Conservation (phyloP, 768 basidiomycete genomes). For the Coprinopsis marcescibilis region DNA sequence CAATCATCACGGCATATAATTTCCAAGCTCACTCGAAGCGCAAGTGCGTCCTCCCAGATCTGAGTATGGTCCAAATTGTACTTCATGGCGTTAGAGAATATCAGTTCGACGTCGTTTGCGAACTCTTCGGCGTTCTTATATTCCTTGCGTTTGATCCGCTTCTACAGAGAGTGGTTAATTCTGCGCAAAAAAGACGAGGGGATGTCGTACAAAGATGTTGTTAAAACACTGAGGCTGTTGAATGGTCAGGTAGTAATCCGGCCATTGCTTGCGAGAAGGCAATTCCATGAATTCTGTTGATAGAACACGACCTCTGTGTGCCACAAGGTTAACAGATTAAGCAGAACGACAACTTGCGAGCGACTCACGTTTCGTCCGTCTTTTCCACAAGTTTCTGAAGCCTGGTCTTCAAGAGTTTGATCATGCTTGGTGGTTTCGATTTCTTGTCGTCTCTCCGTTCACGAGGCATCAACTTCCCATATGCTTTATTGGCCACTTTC, state of each 20-base stretch:
- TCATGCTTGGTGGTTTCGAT: constrained; percentile 58
- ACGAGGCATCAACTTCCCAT: constrained; percentile 38
- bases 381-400: constrained; percentile 71
- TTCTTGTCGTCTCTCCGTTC: constrained; percentile 34
- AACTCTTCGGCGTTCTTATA: constrained; percentile 67
- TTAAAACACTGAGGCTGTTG: constrained; percentile 76
- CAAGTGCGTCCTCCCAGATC: constrained; percentile 75
- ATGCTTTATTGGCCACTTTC: constrained; percentile 48
- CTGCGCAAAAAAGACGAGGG: constrained; percentile 3
- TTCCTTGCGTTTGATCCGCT: constrained; percentile 74
- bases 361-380: constrained; percentile 60
- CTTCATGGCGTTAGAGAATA: constrained; percentile 82
- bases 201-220: constrained; percentile 58
- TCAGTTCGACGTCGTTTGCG: constrained; percentile 80
- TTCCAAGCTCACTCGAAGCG: constrained; percentile 42
- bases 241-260: constrained; percentile 75
- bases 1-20: constrained; percentile 8
- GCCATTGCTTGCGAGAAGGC: constrained; percentile 74
- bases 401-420: constrained; percentile 57
- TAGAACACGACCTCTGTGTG: constrained; percentile 56
- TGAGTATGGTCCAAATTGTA: constrained; percentile 85
- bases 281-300: constrained; percentile 80
- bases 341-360: constrained; percentile 4
- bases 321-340: background rate
- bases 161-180: constrained; percentile 39